Percentiles rank a stretch among this genome's conserved stretches.
Evolutionary conservation across 2,329 filamentous ascomycete genomes (phyloP).

Genomic region (Ambrosiella beaveri): DNA sequence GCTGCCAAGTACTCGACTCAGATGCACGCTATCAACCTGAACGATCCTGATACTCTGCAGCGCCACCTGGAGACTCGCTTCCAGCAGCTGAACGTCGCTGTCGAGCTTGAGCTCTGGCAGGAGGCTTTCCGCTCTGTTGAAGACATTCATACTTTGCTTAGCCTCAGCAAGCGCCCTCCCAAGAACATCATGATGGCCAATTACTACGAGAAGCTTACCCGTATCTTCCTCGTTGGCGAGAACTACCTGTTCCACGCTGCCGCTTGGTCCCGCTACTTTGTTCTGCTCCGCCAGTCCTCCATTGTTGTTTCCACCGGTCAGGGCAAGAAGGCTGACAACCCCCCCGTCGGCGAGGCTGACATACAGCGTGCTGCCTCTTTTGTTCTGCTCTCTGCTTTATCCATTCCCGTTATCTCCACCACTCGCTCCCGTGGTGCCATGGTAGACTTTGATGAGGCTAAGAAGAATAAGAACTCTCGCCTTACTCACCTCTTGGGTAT

Average conservation of each 20-base stretch:
- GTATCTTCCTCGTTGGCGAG: conserved; percentile 96
- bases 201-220: conserved; percentile 98
- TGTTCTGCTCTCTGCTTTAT: conserved; percentile 80
- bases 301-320: conserved; percentile 68
- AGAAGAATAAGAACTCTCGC: conserved; percentile 97
- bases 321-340: conserved; percentile 87
- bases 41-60: conserved; percentile 91
- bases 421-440: conserved; percentile 88
- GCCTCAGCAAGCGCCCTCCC: conserved; percentile 89
- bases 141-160: conserved; percentile 94
- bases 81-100: conserved; percentile 93
- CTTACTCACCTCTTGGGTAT: conserved; percentile 93
- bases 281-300: conserved; percentile 79
- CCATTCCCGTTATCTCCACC: conserved; percentile 99
- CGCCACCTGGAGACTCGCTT: conserved; percentile 95
- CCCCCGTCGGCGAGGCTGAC: conserved; percentile 71
- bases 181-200: conserved; percentile 99
- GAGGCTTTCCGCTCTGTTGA: conserved; percentile 98
- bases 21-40: conserved; percentile 99
- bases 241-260: conserved; percentile 99
- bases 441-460: conserved; percentile 89
- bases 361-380: conserved; percentile 91
- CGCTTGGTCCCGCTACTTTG: conserved; percentile 95
- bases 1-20: conserved; percentile 97
- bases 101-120: conserved; percentile 96